Evolutionary conservation across 768 basidiomycete species (phyloP).

Genomic region (Porpolomopsis calyptriformis): DNA sequence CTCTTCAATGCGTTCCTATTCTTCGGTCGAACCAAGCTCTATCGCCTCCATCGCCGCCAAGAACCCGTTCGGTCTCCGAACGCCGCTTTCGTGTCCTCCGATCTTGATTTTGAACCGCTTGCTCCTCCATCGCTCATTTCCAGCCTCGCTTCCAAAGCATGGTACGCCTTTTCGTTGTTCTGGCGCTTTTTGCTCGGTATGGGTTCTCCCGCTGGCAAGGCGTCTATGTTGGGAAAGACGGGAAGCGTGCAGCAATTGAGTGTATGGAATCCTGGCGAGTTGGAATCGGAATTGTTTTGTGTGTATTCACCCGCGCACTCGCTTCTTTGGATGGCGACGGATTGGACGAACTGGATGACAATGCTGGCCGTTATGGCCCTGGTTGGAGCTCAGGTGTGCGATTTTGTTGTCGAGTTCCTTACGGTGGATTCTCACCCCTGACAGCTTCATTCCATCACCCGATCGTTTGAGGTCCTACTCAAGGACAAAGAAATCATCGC

Average conservation of each 20-base stretch:
- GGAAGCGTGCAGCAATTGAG: constrained; percentile 65
- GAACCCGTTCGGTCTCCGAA: constrained; percentile 65
- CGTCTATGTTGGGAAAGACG: constrained; percentile 27
- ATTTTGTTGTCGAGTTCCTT: constrained; percentile 5
- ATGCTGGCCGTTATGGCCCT: constrained; percentile 59
- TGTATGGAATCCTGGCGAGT: constrained; percentile 65
- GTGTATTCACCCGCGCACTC: constrained; percentile 74
- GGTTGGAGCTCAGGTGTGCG: constrained; percentile 52
- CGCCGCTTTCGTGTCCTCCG: constrained; percentile 52
- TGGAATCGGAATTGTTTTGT: constrained; percentile 59
- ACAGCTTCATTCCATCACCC: constrained; percentile 42
- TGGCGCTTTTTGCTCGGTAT: constrained; percentile 63
- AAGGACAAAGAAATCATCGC: constrained; percentile 70
- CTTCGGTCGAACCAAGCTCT: constrained; percentile 58
- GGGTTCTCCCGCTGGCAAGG: constrained; percentile 30
- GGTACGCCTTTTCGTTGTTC: constrained; percentile 43
- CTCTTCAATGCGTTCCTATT: constrained; percentile 54
- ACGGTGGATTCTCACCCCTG: background rate
- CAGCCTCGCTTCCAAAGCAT: constrained; percentile 35
- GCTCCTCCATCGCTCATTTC: constrained; percentile 34
- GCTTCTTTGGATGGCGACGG: constrained; percentile 62
- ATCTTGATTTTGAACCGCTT: constrained; percentile 35
- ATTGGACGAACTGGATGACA: constrained; percentile 65
- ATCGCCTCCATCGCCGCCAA: constrained; percentile 51
- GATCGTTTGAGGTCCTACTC: constrained; percentile 50